Conservation (phyloP, 2,329 filamentous ascomycete genomes). For the Exophiala calicioides region DNA sequence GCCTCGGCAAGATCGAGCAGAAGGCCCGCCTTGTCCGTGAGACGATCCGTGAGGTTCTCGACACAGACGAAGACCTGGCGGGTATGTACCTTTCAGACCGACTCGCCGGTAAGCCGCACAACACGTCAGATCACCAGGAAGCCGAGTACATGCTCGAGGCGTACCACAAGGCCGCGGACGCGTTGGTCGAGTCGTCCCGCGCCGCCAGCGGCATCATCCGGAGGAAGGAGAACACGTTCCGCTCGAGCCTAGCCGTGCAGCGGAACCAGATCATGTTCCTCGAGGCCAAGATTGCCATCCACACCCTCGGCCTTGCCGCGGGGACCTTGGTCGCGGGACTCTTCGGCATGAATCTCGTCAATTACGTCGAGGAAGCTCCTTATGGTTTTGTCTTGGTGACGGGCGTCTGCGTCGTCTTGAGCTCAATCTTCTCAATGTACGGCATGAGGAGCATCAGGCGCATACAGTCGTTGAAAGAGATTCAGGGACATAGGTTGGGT, state of each 20-base stretch:
- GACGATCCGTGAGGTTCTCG: constrained; percentile 38
- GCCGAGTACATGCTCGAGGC: constrained; percentile 43
- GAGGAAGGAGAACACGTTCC: constrained; percentile 38
- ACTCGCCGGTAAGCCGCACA: constrained; percentile 34
- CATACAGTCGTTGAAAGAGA: constrained; percentile 29
- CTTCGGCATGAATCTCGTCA: constrained; percentile 43
- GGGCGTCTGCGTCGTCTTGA: constrained; percentile 28
- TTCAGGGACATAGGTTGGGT: constrained; percentile 8
- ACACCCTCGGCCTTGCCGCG: constrained; percentile 39
- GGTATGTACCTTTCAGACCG: constrained; percentile 41
- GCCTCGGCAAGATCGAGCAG: constrained; percentile 35
- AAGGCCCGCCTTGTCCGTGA: constrained; percentile 39
- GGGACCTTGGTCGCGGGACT: constrained; percentile 40
- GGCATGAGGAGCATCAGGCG: constrained; percentile 32
- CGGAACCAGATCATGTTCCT: constrained; percentile 44
- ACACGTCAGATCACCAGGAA: constrained; percentile 37
- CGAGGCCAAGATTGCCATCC: constrained; percentile 40
- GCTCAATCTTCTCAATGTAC: constrained; percentile 31
- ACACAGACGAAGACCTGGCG: constrained; percentile 41
- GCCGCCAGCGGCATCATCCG: constrained; percentile 35
- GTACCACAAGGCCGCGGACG: constrained; percentile 40
- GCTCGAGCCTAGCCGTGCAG: constrained; percentile 38
- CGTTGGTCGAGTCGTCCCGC: constrained; percentile 36
- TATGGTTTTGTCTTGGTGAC: constrained; percentile 33
- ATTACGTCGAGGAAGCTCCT: constrained; percentile 39